Evolutionary conservation across 148 eudicot genomes (phyloP).

Genomic region (Salicornia ramosissima): DNA sequence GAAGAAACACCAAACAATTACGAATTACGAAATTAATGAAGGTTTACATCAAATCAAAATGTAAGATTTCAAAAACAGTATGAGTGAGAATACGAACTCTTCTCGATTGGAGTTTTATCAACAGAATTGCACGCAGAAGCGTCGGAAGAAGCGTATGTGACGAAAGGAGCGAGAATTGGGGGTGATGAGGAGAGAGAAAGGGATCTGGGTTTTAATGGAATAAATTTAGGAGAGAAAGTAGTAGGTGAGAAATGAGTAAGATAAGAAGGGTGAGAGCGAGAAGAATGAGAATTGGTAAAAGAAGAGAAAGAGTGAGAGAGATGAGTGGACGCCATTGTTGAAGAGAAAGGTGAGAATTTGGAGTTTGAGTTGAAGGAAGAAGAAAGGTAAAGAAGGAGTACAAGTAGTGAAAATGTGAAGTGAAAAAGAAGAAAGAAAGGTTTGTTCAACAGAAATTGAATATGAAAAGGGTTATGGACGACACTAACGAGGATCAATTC

Average conservation of each 20-base stretch:
- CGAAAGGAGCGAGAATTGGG: slow-evolving; percentile 15
- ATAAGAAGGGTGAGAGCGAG: slow-evolving; percentile 17
- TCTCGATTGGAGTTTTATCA: slow-evolving; percentile 61
- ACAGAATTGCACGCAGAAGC: slow-evolving; percentile 11
- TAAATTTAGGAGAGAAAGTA: neutral
- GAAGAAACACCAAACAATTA: neutral
- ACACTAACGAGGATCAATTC: slow-evolving; percentile 12
- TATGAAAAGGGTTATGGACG: slow-evolving; percentile 8
- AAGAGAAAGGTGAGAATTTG: neutral
- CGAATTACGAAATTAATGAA: neutral
- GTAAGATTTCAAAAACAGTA: neutral
- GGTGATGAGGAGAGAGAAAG: slow-evolving; percentile 34
- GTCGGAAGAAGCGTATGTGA: slow-evolving; percentile 33
- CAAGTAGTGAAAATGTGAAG: neutral
- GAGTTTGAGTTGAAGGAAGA: neutral
- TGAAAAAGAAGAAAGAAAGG: neutral
- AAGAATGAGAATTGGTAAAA: slow-evolving; percentile 26
- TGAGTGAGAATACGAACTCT: slow-evolving; percentile 34
- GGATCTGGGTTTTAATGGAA: slow-evolving; percentile 34
- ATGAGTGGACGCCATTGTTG: slow-evolving; percentile 62
- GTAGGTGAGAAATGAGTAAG: slow-evolving; percentile 18
- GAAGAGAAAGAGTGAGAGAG: slow-evolving; percentile 43
- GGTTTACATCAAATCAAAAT: neutral
- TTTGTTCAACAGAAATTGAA: neutral
- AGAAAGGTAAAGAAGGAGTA: neutral